A percentile compares a stretch with the other conserved stretches of the same genome.
Evolutionary conservation across 257 asterid genomes (phyloP).

Genomic region (Avicennia marina): DNA sequence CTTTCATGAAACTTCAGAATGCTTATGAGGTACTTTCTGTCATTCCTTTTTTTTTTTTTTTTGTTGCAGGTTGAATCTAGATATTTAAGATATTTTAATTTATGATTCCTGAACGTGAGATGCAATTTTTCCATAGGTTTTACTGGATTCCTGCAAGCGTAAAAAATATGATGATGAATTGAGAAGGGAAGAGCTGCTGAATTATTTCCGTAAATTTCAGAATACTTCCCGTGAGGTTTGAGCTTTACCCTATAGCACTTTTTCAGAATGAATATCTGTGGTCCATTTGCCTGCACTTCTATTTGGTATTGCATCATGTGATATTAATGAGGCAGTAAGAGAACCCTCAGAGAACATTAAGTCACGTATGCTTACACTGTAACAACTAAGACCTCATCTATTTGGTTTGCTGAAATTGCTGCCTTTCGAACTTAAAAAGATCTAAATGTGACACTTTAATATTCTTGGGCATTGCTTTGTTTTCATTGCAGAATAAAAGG

Average conservation of each 20-base stretch:
- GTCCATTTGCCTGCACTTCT: neutral
- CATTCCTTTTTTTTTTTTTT: neutral
- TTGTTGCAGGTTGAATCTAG: neutral
- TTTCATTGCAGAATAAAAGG: conserved; percentile 53
- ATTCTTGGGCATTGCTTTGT: conserved; percentile 13
- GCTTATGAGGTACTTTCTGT: conserved; percentile 74
- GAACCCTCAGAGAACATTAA: neutral
- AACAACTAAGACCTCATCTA: neutral
- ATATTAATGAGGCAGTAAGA: neutral
- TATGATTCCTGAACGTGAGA: conserved; percentile 19
- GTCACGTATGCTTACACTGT: neutral
- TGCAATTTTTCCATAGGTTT: conserved; percentile 47
- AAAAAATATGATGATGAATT: conserved; percentile 90
- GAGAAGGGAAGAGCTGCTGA: conserved; percentile 84
- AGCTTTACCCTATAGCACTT: conserved; percentile 15
- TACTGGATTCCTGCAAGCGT: conserved; percentile 74
- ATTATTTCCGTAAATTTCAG: conserved; percentile 72
- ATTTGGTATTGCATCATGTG: neutral
- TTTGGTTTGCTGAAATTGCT: neutral
- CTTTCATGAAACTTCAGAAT: conserved; percentile 95
- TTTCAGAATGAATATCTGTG: neutral
- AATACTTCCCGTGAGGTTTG: conserved; percentile 66
- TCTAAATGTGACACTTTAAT: neutral
- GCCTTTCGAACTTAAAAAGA: neutral
- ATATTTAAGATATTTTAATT: neutral